phyloP scores from a whole-genome alignment of 192 early-diverging fungal species.

The Coemansia sp. region DNA sequence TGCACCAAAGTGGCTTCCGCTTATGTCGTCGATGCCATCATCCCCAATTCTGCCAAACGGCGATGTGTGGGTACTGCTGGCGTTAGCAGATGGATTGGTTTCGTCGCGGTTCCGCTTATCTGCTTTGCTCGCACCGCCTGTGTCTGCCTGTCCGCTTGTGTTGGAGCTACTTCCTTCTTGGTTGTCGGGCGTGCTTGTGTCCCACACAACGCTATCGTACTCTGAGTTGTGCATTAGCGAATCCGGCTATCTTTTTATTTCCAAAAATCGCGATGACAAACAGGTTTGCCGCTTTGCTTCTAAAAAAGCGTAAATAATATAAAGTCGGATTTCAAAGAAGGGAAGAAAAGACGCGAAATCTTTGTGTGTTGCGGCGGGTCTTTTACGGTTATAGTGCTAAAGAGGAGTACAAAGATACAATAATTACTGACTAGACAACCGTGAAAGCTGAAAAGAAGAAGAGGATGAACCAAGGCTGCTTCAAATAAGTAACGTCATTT shows the following conservation, averaged over 20 bases:
- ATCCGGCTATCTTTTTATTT: background rate
- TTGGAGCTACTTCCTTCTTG: conserved; percentile 17
- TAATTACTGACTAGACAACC: background rate
- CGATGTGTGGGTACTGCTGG: conserved; percentile 24
- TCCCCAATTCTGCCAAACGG: conserved; percentile 24
- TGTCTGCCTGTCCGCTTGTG: background rate
- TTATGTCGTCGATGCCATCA: conserved; percentile 1
- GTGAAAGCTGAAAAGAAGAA: background rate
- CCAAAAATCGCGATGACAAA: background rate
- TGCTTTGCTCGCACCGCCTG: conserved; percentile 9
- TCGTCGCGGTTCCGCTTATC: conserved; percentile 1
- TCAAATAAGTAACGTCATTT: background rate
- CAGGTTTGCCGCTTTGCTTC: background rate
- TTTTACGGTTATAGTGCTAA: background rate
- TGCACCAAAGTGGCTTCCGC: conserved; percentile 10
- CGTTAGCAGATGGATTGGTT: conserved; percentile 9
- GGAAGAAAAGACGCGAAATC: background rate
- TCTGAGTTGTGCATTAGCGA: conserved; percentile 47
- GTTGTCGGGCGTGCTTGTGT: conserved; percentile 37
- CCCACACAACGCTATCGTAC: conserved; percentile 54
- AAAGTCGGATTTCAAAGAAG: background rate
- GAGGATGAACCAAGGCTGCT: too few relatives aligned
- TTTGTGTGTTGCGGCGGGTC: background rate
- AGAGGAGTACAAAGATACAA: background rate
- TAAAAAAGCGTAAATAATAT: background rate